A percentile compares a stretch with the other conserved stretches of the same genome.
These are phyloP conservation scores for Rossbeevera mucosa DNA, from an alignment of 768 basidiomycete genomes.

Conservation along the genomic window DNA sequence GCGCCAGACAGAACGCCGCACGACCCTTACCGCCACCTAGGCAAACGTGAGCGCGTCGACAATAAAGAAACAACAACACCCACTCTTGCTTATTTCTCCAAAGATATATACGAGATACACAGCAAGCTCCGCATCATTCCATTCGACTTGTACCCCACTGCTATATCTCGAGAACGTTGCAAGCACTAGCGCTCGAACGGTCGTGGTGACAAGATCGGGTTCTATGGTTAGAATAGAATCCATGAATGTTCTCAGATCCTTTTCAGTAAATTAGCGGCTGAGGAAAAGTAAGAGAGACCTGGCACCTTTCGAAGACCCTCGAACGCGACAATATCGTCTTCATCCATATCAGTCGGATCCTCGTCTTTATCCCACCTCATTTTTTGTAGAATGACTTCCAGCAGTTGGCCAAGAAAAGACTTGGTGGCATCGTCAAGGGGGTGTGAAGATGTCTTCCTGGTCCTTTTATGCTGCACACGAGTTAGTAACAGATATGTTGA, in stretches of 20 bases:
- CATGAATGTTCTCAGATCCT: conserved; percentile 84
- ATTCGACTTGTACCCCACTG: conserved; percentile 61
- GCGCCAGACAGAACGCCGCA: conserved; percentile 79
- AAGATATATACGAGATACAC: conserved; percentile 92
- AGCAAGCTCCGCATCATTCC: conserved; percentile 92
- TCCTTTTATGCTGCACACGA: conserved; percentile 71
- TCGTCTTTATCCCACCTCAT: conserved; percentile 87
- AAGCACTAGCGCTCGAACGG: conserved; percentile 67
- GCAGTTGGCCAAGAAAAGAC: conserved; percentile 71
- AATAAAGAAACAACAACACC: conserved; percentile 20
- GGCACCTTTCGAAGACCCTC: conserved; percentile 78
- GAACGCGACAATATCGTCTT: conserved; percentile 81
- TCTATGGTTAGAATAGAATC: conserved; percentile 86
- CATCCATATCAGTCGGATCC: conserved; percentile 78
- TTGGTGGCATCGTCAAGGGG: conserved; percentile 63
- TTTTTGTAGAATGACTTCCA: conserved; percentile 78
- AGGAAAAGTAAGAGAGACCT: conserved; percentile 12
- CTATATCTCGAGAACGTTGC: conserved; percentile 67
- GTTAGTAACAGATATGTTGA: conserved; percentile 2
- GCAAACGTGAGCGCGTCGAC: conserved; percentile 3
- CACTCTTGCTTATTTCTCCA: conserved; percentile 89
- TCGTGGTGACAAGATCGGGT: conserved; percentile 75
- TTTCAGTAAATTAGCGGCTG: conserved; percentile 12
- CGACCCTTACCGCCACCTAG: conserved; percentile 77
- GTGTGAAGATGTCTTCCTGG: conserved; percentile 54